Conservation (phyloP, 2,329 filamentous ascomycete species). For the Neofusicoccum cordaticola region DNA sequence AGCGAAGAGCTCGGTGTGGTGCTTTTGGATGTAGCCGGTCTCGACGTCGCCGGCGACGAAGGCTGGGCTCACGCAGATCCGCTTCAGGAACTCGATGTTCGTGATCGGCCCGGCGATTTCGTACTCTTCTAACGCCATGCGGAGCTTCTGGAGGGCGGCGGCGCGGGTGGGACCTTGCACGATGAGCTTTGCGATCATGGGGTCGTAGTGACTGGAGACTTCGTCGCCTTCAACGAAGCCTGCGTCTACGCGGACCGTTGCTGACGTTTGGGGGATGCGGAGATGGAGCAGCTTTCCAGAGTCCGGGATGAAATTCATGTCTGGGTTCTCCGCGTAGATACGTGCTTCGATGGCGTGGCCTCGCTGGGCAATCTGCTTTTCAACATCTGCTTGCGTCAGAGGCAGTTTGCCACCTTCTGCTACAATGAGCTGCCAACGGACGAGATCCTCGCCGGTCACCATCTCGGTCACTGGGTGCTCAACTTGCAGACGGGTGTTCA, state of each 20-base stretch:
- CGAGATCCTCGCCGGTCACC: constrained; percentile 73
- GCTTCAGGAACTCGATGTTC: constrained; percentile 95
- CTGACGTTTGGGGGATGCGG: constrained; percentile 64
- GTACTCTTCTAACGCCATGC: constrained; percentile 77
- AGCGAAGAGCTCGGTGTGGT: constrained; percentile 74
- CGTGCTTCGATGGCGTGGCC: constrained; percentile 93
- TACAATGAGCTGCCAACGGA: constrained; percentile 92
- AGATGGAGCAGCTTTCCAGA: constrained; percentile 86
- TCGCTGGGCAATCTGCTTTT: constrained; percentile 66
- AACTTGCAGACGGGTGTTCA: constrained; percentile 83
- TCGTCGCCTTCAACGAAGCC: constrained; percentile 90
- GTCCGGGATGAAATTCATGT: constrained; percentile 88
- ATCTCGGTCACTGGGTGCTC: constrained; percentile 92
- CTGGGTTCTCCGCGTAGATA: constrained; percentile 94
- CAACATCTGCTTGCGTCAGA: constrained; percentile 63
- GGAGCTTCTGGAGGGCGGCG: constrained; percentile 79
- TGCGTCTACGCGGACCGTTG: constrained; percentile 84
- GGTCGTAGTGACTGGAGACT: constrained; percentile 92
- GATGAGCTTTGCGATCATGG: constrained; percentile 98
- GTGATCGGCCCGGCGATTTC: constrained; percentile 91
- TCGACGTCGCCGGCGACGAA: constrained; percentile 89
- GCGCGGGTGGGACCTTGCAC: constrained; percentile 76
- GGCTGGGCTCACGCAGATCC: constrained; percentile 73
- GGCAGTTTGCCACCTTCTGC: constrained; percentile 69
- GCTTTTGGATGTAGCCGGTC: constrained; percentile 93